Conservation (phyloP, 768 basidiomycete genomes). For the Boletus subcaerulescens region DNA sequence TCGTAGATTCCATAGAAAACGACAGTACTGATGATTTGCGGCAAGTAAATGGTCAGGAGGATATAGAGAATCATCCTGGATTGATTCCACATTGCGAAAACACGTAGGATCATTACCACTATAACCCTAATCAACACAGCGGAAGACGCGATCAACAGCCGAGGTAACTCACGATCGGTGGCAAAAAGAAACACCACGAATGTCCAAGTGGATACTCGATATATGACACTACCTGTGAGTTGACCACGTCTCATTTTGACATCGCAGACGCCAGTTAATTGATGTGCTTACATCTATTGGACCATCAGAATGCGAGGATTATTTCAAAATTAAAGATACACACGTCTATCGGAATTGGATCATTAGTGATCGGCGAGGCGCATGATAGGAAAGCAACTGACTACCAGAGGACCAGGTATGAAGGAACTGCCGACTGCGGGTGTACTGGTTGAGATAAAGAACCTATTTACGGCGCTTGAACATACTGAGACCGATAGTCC, state of each 20-base stretch:
- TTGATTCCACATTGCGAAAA: not conserved
- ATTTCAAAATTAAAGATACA: not conserved
- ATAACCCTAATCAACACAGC: not conserved
- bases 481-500: not conserved
- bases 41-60: not conserved
- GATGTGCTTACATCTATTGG: not conserved
- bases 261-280: not conserved
- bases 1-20: not conserved
- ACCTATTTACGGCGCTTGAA: not conserved
- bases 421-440: not conserved
- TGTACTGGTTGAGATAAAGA: not conserved
- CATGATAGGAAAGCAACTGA: not conserved
- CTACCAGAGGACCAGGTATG: not conserved
- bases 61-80: not conserved
- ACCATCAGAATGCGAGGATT: not conserved
- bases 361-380: not conserved
- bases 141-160: not conserved
- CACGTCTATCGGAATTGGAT: not conserved
- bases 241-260: not conserved
- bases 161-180: not conserved
- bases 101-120: conserved; percentile 4
- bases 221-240: not conserved
- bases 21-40: not conserved
- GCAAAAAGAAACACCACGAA: not conserved
- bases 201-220: not conserved